Percentiles rank a stretch among this genome's conserved stretches.
Conservation (phyloP, 1,139 yeast species). For the Taphrina betulina region DNA sequence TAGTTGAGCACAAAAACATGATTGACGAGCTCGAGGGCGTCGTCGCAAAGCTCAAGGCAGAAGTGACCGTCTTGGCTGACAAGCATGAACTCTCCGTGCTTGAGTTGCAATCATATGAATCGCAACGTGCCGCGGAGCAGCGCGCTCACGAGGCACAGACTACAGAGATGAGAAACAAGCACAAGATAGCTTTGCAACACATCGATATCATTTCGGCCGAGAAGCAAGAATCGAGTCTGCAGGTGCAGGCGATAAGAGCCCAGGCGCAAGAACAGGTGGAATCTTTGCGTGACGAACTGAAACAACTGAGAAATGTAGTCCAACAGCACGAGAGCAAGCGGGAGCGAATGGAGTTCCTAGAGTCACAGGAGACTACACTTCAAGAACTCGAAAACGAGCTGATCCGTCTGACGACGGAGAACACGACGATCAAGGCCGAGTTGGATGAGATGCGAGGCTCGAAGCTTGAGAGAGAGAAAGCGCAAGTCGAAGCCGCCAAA, state of each 20-base stretch:
- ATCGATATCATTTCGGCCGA: constrained; percentile 3
- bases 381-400: constrained; percentile 23
- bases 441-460: constrained; percentile 20
- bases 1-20: too few species aligned
- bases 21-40: too few species aligned
- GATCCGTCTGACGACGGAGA: too few species aligned
- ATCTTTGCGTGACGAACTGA: neutral
- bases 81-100: neutral
- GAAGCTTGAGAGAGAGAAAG: constrained; percentile 7
- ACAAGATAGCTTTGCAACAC: constrained; percentile 1
- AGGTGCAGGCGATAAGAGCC: too few species aligned
- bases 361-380: constrained; percentile 6
- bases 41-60: too few species aligned
- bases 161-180: neutral
- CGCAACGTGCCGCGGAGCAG: neutral
- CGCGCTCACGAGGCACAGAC: neutral
- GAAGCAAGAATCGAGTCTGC: too few species aligned
- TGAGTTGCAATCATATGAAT: neutral
- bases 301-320: too few species aligned
- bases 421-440: constrained; percentile 24
- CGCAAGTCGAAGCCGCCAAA: constrained; percentile 6
- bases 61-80: neutral
- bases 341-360: too few species aligned
- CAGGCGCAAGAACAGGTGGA: neutral
- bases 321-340: too few species aligned